These are phyloP conservation scores for Wallacemonas collosoma DNA, from an alignment of 208 protist species.

Conservation along the genomic window DNA sequence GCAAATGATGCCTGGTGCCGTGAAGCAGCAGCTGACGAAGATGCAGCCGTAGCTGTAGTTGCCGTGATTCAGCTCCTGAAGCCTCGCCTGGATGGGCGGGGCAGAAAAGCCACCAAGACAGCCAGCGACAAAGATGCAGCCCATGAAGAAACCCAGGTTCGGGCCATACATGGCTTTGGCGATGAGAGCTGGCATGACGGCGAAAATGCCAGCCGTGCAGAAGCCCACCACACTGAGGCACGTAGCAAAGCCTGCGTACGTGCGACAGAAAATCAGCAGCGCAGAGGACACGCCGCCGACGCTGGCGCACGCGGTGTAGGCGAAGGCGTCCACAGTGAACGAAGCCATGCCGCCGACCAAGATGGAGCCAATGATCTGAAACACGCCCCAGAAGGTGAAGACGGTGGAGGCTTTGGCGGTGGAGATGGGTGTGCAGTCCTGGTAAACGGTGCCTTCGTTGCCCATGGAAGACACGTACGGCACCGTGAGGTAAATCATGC, in stretches of 20 bases:
- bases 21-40: constrained; percentile 76
- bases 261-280: constrained; percentile 63
- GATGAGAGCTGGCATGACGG: constrained; percentile 80
- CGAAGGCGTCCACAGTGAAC: constrained; percentile 57
- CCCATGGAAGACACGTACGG: constrained; percentile 86
- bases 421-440: constrained; percentile 40
- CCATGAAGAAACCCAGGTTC: constrained; percentile 83
- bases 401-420: constrained; percentile 64
- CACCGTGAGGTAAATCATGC: constrained; percentile 72
- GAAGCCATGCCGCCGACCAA: constrained; percentile 59
- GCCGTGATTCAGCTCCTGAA: constrained; percentile 60
- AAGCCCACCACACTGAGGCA: constrained; percentile 68
- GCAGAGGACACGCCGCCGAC: constrained; percentile 44
- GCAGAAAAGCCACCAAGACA: constrained; percentile 77
- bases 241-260: constrained; percentile 66
- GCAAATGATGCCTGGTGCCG: constrained; percentile 57
- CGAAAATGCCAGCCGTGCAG: constrained; percentile 83
- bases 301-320: constrained; percentile 54
- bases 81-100: constrained; percentile 70
- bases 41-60: constrained; percentile 80
- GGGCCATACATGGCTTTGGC: constrained; percentile 68
- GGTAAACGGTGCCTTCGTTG: constrained; percentile 62
- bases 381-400: constrained; percentile 80
- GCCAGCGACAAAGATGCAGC: constrained; percentile 65
- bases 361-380: constrained; percentile 75